These are phyloP conservation scores for Scenedesmus sp. DNA, from an alignment of 163 green algal species.

Conservation along the genomic window DNA sequence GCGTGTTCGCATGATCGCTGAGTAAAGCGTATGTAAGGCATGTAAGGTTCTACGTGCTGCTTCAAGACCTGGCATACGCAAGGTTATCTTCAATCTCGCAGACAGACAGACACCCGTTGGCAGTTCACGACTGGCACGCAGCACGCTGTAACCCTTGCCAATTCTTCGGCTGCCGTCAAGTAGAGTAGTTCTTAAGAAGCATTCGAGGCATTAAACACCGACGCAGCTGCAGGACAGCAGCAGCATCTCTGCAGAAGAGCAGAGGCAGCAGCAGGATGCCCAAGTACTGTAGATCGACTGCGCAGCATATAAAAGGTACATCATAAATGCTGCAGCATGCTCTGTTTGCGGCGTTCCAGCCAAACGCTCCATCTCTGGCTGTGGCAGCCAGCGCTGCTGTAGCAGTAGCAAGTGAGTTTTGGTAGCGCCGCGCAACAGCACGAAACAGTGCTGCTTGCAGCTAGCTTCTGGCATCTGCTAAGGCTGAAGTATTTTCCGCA, in stretches of 20 bases:
- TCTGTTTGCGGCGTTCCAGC: background rate
- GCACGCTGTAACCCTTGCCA: background rate
- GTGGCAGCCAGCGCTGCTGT: slow-evolving; percentile 2
- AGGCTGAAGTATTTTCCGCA: background rate
- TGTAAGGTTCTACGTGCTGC: background rate
- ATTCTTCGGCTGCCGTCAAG: background rate
- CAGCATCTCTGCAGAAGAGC: background rate
- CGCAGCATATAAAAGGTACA: background rate
- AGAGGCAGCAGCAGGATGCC: background rate
- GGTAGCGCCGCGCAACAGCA: background rate
- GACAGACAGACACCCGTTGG: background rate
- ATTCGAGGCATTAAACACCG: background rate
- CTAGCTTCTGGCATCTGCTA: background rate
- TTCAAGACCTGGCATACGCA: background rate
- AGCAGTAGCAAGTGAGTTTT: background rate
- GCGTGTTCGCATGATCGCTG: no score
- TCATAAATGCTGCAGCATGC: background rate
- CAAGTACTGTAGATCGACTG: background rate
- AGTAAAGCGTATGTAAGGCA: no score
- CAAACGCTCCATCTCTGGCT: background rate
- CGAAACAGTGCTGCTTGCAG: background rate
- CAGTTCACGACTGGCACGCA: background rate
- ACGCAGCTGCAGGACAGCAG: background rate
- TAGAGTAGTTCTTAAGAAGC: background rate
- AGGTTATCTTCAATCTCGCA: background rate